Evolutionary conservation across 306 rosid species (phyloP), one percentile per base, ranked within the genome.

Genomic region (Inga leiocalycina): DNA sequence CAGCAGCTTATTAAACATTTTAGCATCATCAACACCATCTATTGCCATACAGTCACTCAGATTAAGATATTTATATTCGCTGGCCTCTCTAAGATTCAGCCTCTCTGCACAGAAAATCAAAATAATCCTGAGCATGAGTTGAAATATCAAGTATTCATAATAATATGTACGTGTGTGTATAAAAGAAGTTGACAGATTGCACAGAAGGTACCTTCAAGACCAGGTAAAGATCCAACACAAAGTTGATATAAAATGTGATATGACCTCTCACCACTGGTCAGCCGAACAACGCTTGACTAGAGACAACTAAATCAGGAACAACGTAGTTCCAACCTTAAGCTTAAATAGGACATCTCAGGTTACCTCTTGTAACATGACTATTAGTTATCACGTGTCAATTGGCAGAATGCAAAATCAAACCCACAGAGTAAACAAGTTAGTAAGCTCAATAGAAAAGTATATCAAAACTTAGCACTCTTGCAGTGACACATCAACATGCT

Each of bases 171-270:
- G 11, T 34, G 37, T 34, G 37, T 34, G 37, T 3, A 3, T 34
- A 2, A 78, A 78, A 81, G 34, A 56, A 57, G 68, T 77, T 75
- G 32, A 76, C 41, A 66, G 68, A 87, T 71, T 72, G 41, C 62
- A 5, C 51, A 75, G 68, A 56, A 83, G 27, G 64, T 57, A 65
- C 52, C 81, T 96, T 88, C 92, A 76, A 94, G 94, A 64, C 19
- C 57, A 77, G 91, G 66, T 66, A 98, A 80, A 67, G 97, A 92
- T 52, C 98, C 97, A 85, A 97, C 94, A 87, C 99, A 96, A 79
- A 94, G 95, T 90, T 96, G 99, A 86, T 96, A 96, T 81, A 96
- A 92, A 87, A 96, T 79, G 82, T 96, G 93, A 88, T 85, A 96
- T 19, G 98, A 91, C 88, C 99, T 87, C 88, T 94, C 98, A 54